Evolutionary conservation across 2,329 filamentous ascomycete genomes (phyloP), one percentile per base, ranked within the genome.

Genomic region (Epichloe sp.): DNA sequence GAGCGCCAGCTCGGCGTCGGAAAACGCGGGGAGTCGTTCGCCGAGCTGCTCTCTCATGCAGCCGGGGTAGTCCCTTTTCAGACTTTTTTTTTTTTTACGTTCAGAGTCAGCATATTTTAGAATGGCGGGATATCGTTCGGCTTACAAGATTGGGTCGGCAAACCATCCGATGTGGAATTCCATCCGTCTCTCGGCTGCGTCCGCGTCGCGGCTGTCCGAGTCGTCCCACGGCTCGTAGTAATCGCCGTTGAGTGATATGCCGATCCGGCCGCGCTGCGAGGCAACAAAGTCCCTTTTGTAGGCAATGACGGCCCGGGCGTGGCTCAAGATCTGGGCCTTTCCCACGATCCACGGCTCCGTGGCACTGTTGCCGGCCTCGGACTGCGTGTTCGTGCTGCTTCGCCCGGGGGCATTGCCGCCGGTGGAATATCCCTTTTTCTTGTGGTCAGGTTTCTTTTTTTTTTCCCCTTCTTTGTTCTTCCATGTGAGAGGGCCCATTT

Each of bases 141-240:
- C 62, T 59, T 47, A 63, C 62, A 68, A 69, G 6, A 70, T 64
- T 10, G 67, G 67, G 44, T 69, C 62, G 1, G 65, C 67, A 49
- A 68, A 69, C 67, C 67, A 70, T 5, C 64, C 67, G 4, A 70
- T 65, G 47, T 66, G 62, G 21, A 69, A 69, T 14, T 67, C 53
- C 64, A 70, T 66, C 0, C 64, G 52, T 1, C 65, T 53, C 53
- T 67, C 59, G 2, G 62, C 63, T 1, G 67, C 67, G 4, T 64
- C 63, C 0, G 51, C 50, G 26, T 69, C 65, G 5, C 41, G 36
- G 0, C 52, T 47, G 12, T 63, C 58, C 2, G 44, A 53, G 11
- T 45, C 47, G 31, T 70, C 65, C 58, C 62, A 69, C 0, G 67
- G 67, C 50, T 68, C 65, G 44, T 64, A 69, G 53, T 59, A 69